Conservation (phyloP, 2,329 filamentous ascomycete species). For the Penicillium corylophilum region DNA sequence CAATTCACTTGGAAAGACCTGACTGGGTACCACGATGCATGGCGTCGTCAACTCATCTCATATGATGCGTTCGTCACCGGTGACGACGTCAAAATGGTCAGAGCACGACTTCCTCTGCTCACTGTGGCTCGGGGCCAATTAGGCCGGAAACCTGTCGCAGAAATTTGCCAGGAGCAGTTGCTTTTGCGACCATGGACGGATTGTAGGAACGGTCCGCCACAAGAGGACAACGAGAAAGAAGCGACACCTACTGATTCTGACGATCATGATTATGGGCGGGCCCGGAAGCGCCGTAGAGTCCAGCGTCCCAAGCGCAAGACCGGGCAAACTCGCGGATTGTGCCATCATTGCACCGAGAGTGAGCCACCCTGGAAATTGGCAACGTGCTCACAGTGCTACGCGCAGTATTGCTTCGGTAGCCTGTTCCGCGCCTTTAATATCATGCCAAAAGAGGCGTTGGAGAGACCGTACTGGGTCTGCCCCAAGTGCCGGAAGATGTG, state of each 20-base stretch:
- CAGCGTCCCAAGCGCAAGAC: slow-evolving; percentile 51
- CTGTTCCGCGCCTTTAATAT: slow-evolving; percentile 89
- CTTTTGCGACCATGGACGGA: slow-evolving; percentile 78
- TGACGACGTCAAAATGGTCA: slow-evolving; percentile 54
- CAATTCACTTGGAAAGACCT: slow-evolving; percentile 86
- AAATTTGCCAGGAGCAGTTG: slow-evolving; percentile 91
- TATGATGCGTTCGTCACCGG: slow-evolving; percentile 53
- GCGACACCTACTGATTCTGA: slow-evolving; percentile 18
- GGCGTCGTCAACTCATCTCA: slow-evolving; percentile 72
- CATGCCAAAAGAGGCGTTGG: slow-evolving; percentile 78
- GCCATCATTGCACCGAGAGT: slow-evolving; percentile 79
- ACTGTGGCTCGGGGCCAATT: slow-evolving; percentile 65
- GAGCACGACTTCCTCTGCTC: slow-evolving; percentile 60
- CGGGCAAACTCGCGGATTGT: slow-evolving; percentile 55
- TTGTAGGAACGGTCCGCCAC: slow-evolving; percentile 56
- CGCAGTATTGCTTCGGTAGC: slow-evolving; percentile 88
- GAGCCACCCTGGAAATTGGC: slow-evolving; percentile 85
- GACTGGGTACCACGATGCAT: slow-evolving; percentile 73
- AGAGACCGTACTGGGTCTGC: slow-evolving; percentile 80
- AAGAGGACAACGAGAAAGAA: slow-evolving; percentile 21
- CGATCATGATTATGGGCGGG: slow-evolving; percentile 53
- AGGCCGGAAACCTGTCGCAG: slow-evolving; percentile 76
- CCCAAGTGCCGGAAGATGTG: slow-evolving; percentile 84
- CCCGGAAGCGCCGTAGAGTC: slow-evolving; percentile 65
- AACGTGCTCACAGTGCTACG: slow-evolving; percentile 71